Base-by-base conservation (phyloP, 2,329 filamentous ascomycete genomes). In the Aspergillus felis region DNA sequence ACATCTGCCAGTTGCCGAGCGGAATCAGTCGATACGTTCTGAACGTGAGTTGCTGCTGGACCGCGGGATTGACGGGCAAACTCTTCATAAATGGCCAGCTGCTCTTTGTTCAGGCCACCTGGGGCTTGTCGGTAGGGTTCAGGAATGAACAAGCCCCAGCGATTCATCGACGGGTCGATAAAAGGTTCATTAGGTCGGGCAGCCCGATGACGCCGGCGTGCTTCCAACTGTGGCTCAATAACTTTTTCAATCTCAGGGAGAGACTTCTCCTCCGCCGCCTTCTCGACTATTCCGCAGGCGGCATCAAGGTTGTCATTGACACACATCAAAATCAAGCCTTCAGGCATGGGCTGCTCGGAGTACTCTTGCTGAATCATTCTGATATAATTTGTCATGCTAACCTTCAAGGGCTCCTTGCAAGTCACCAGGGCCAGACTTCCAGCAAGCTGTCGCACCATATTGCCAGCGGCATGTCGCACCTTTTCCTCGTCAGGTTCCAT, bases 341-440 rank as follows among this genome's bases (percentile, higher is more conserved):
- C 94, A 0, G 94, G 91, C 60, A 99, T 83, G 17, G 90, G 90
- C 66, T 88, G 85, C 54, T 86, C 82, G 2, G 82, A 82, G 44
- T 84, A 77, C 52, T 84, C 83, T 57, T 83, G 79, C 54, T 91
- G 89, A 54, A 91, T 87, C 41, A 96, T 83, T n/a, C 94, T 89
- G 73, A 99, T 92, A 71, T 97, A 96, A 76, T 97, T 99, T 54
- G 90, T 95, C 75, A 99, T 96, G 76, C 95, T 97, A 74, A 95
- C 94, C 59, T 94, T 87, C 17, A 99, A 81, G 17, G 94, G 94
- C 73, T 99, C 94, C 75, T 97, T 99, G 71, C 92, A 97, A 3
- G 94, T 99, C n/a, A 99, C 94, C 32, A 97, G 83, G 14, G 94
- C 94, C 55, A 99, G 82, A 68, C 92, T 96, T 42, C 94, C 94